A percentile compares a stretch with the other conserved stretches of the same genome.
Evolutionary conservation across 208 protist species (phyloP).

Genomic region (Trichomonas gallinae): DNA sequence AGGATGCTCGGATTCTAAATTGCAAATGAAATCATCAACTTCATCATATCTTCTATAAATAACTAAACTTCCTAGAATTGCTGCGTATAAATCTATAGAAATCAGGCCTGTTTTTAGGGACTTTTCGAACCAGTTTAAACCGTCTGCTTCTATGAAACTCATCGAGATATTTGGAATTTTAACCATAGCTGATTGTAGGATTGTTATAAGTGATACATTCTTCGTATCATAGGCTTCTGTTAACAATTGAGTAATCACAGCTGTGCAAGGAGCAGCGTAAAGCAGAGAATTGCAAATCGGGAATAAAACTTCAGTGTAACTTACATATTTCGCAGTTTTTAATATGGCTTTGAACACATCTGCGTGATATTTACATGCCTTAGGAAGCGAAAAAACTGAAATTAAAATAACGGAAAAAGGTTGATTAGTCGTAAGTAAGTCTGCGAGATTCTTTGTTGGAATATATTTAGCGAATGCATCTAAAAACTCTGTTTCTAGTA

Average conservation of each 20-base stretch:
- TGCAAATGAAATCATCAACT: neutral
- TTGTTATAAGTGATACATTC: neutral
- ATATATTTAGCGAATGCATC: neutral
- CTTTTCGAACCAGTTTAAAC: neutral
- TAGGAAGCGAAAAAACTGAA: neutral
- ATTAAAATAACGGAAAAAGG: neutral
- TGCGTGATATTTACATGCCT: neutral
- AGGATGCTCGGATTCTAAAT: neutral
- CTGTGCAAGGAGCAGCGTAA: neutral
- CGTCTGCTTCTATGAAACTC: neutral
- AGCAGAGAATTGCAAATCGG: neutral
- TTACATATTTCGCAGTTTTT: neutral
- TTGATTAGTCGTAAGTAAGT: neutral
- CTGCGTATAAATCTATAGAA: neutral
- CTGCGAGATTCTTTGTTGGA: neutral
- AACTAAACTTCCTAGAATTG: neutral
- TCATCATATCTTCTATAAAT: neutral
- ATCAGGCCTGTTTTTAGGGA: neutral
- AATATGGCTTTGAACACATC: neutral
- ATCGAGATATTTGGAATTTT: neutral
- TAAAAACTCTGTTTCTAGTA: neutral
- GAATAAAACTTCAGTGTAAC: neutral
- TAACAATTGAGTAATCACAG: neutral
- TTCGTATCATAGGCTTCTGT: neutral
- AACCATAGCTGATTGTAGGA: neutral